Evolutionary conservation across 1,284 basidiomycete species (phyloP).

Genomic region (Crucibulum parvulum): DNA sequence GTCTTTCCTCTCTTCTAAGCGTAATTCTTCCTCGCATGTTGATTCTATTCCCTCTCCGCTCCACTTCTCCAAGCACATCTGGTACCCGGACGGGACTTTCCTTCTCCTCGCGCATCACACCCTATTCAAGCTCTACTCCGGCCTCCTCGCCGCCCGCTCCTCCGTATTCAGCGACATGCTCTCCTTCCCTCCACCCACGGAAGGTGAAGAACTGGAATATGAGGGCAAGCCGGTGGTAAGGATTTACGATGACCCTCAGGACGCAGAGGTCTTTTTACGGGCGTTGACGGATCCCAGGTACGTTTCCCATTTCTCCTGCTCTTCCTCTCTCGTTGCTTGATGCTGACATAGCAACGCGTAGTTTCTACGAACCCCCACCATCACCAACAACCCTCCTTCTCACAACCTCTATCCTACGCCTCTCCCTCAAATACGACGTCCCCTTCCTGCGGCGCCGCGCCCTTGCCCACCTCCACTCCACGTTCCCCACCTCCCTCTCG

Average conservation of each 20-base stretch:
- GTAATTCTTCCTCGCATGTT: too few relatives aligned
- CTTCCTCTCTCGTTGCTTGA: background rate
- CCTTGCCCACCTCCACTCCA: conserved; percentile 38
- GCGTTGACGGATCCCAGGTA: conserved; percentile 47
- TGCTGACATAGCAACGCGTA: conserved; percentile 7
- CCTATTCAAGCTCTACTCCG: conserved; percentile 43
- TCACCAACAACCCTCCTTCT: conserved; percentile 32
- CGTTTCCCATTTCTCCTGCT: conserved; percentile 9
- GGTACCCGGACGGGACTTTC: conserved; percentile 47
- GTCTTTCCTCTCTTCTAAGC: too few relatives aligned
- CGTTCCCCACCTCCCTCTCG: conserved; percentile 40
- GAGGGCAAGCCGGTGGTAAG: conserved; percentile 27
- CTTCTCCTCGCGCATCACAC: conserved; percentile 40
- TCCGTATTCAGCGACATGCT: conserved; percentile 46
- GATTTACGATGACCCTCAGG: conserved; percentile 39
- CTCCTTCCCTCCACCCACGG: conserved; percentile 30
- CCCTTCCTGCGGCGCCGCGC: conserved; percentile 41
- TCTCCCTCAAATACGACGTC: conserved; percentile 49
- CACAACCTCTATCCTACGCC: conserved; percentile 41
- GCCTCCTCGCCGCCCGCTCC: conserved; percentile 40
- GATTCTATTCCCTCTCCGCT: too few relatives aligned
- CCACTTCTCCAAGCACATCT: conserved; percentile 5
- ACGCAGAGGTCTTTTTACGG: conserved; percentile 39
- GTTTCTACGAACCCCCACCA: conserved; percentile 41
- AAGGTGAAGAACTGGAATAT: too few relatives aligned